Percentiles rank a stretch among this genome's conserved stretches.
These are phyloP conservation scores for Oxyria digyna DNA, from an alignment of 148 eudicot genomes.

Conservation along the genomic window DNA sequence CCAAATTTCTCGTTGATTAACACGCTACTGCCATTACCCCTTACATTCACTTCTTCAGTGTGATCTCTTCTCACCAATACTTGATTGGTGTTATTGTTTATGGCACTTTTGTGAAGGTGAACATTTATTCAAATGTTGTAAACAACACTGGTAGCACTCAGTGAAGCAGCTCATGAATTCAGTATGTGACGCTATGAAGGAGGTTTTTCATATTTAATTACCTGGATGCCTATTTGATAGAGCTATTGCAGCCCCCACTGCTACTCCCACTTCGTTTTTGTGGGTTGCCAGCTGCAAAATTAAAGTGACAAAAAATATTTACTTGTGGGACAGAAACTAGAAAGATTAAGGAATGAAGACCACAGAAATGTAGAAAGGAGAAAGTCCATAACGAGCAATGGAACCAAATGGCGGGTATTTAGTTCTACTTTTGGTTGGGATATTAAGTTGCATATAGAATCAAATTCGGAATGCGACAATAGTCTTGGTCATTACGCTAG, in stretches of 20 bases:
- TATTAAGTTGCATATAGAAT: neutral
- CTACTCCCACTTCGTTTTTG: constrained; percentile 89
- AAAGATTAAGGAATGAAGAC: neutral
- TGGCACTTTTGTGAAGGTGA: constrained; percentile 15
- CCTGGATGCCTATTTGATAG: too few species aligned
- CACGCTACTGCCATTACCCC: constrained; percentile 14
- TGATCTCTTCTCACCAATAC: neutral
- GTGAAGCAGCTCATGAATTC: constrained; percentile 10
- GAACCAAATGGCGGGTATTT: neutral
- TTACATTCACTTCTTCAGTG: constrained; percentile 14
- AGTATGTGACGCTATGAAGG: too few species aligned
- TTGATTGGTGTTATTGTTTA: constrained; percentile 16
- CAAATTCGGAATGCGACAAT: neutral
- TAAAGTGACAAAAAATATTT: neutral
- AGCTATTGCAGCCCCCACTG: constrained; percentile 63
- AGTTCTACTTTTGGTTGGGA: neutral
- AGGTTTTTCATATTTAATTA: too few species aligned
- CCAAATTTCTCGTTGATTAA: constrained; percentile 14
- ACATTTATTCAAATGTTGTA: constrained; percentile 10
- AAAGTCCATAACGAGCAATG: neutral
- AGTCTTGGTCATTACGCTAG: neutral
- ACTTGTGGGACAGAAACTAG: neutral
- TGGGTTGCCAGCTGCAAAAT: constrained; percentile 71
- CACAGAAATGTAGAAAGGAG: neutral
- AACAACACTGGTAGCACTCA: constrained; percentile 14